phyloP scores from a whole-genome alignment of 768 basidiomycete genomes.

The Pisolithus marmoratus region DNA sequence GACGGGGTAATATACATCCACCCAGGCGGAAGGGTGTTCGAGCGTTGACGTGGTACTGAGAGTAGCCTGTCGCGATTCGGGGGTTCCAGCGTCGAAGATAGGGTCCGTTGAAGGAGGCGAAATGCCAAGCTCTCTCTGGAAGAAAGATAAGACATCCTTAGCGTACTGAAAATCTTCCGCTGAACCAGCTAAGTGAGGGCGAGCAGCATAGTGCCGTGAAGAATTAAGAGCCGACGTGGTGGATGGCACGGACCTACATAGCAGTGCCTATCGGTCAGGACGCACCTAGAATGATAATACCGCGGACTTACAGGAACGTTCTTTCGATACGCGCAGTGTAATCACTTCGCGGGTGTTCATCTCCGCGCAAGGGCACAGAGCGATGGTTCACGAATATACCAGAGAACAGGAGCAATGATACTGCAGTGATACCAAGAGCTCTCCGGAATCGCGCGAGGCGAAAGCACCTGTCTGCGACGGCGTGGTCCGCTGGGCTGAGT shows the following conservation, averaged over 20 bases:
- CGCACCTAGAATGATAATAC: not conserved
- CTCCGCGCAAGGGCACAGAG: not conserved
- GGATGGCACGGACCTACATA: conserved; percentile 48
- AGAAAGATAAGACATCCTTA: conserved; percentile 56
- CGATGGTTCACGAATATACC: not conserved
- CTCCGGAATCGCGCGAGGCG: conserved; percentile 1
- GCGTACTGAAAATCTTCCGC: conserved; percentile 58
- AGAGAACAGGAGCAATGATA: conserved; percentile 11
- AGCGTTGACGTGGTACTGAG: conserved; percentile 44
- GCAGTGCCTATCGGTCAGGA: not conserved
- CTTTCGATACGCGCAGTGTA: conserved; percentile 22
- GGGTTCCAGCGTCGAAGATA: conserved; percentile 67
- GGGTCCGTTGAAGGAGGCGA: conserved; percentile 36
- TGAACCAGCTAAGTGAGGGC: conserved; percentile 71
- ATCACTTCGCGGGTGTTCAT: conserved; percentile 6
- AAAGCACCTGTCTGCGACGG: not conserved
- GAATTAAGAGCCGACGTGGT: conserved; percentile 50
- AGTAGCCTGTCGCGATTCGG: conserved; percentile 62
- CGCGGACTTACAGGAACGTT: conserved; percentile 29
- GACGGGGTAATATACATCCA: conserved; percentile 84
- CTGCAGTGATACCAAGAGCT: conserved; percentile 1
- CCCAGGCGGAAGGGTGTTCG: conserved; percentile 62
- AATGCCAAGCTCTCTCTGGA: conserved; percentile 62
- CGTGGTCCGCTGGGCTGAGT: conserved; percentile 1
- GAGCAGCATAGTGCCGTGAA: conserved; percentile 55